phyloP scores from a whole-genome alignment of 176 grass and related monocot species.

The Tuctoria greenei region DNA sequence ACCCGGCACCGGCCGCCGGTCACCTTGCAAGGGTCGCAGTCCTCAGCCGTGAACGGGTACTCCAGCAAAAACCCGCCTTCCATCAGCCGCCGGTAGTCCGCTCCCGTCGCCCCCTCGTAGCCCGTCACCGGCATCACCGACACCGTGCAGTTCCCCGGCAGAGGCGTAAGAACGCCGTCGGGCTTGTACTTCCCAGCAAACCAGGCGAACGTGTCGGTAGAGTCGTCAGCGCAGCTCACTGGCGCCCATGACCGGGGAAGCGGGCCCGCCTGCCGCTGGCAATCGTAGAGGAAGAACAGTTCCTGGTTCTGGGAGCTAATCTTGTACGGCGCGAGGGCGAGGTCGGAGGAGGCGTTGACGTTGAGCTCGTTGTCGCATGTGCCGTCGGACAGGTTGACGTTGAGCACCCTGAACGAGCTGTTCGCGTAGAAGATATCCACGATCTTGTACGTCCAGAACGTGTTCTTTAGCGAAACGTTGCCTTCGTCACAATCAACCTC shows the following conservation, averaged over 20 bases:
- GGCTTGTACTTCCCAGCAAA: slow-evolving; percentile 23
- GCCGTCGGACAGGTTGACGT: background rate
- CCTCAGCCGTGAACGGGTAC: background rate
- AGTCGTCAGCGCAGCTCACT: background rate
- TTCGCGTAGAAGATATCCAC: slow-evolving; percentile 25
- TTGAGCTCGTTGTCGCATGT: background rate
- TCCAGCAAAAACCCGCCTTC: slow-evolving; percentile 43
- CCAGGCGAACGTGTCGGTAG: background rate
- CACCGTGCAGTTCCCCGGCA: slow-evolving; percentile 23
- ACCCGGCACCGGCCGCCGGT: slow-evolving; percentile 30
- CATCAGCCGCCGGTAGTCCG: slow-evolving; percentile 26
- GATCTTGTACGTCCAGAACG: slow-evolving; percentile 1
- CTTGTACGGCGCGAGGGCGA: slow-evolving; percentile 13
- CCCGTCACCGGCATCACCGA: slow-evolving; percentile 37
- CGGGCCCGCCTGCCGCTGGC: background rate
- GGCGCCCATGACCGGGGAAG: background rate
- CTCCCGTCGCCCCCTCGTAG: background rate
- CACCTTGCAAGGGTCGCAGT: background rate
- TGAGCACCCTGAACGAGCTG: slow-evolving; percentile 9
- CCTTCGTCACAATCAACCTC: slow-evolving; percentile 11
- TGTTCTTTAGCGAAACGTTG: background rate
- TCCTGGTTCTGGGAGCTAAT: slow-evolving; percentile 38
- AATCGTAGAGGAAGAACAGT: slow-evolving; percentile 47
- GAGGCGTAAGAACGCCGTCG: fast-evolving
- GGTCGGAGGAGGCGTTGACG: slow-evolving; percentile 21